Evolutionary conservation across 768 basidiomycete species (phyloP).

Genomic region (Stropharia rugosoannulata): DNA sequence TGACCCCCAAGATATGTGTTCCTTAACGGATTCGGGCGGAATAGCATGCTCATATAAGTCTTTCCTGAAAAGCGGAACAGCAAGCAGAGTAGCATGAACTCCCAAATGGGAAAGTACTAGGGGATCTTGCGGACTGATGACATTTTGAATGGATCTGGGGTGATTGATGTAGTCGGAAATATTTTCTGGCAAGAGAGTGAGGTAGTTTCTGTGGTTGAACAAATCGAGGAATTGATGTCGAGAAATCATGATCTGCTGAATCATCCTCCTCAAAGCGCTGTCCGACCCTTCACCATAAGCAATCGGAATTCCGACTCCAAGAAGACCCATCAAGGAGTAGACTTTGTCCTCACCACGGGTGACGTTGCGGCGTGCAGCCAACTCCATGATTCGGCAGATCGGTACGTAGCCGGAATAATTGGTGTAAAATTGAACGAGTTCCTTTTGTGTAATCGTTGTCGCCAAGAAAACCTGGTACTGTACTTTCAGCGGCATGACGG

Average conservation of each 20-base stretch:
- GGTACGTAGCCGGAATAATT: not conserved
- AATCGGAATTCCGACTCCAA: not conserved
- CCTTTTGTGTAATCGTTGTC: not conserved
- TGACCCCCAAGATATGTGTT: too few species aligned
- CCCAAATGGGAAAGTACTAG: not conserved
- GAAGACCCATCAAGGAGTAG: constrained; percentile 1
- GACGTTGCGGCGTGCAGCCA: not conserved
- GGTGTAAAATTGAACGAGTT: not conserved
- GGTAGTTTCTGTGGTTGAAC: not conserved
- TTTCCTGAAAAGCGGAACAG: not conserved
- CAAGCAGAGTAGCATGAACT: not conserved
- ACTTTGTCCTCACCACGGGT: not conserved
- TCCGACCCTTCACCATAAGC: not conserved
- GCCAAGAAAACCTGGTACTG: not conserved
- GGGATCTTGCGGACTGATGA: not conserved
- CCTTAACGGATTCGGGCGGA: too few species aligned
- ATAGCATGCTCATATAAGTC: not conserved
- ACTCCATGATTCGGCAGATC: not conserved
- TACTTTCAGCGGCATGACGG: too few species aligned
- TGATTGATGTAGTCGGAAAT: not conserved
- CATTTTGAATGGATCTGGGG: not conserved
- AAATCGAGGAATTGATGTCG: not conserved
- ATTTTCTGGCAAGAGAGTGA: not conserved
- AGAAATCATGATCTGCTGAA: not conserved
- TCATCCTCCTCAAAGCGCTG: not conserved